Conservation (phyloP, 345 rosid genomes). For the Aquilaria yunnanensis region DNA sequence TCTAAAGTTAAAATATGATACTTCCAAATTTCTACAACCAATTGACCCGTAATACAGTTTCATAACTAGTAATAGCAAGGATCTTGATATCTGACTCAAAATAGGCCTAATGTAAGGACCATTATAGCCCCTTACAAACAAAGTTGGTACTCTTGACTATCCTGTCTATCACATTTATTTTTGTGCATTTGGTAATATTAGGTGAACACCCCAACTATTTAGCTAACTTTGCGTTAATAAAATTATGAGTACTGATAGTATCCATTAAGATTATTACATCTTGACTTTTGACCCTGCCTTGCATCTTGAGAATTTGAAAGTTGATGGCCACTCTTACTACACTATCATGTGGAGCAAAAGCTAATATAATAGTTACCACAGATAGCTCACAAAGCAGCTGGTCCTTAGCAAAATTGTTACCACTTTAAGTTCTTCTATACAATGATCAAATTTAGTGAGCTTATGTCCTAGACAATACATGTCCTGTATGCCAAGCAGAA, state of each 20-base stretch:
- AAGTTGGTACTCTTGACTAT: background rate
- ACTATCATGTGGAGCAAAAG: too few relatives aligned
- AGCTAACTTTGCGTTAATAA: background rate
- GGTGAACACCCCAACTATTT: background rate
- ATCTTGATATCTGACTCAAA: background rate
- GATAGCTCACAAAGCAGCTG: too few relatives aligned
- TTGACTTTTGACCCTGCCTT: background rate
- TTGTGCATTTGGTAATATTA: too few relatives aligned
- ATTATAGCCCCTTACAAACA: accelerated
- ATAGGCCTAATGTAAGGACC: accelerated
- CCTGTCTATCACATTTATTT: background rate
- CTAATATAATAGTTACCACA: too few relatives aligned
- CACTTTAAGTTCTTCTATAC: too few relatives aligned
- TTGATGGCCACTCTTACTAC: too few relatives aligned
- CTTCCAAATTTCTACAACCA: background rate
- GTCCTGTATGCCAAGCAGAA: too few relatives aligned
- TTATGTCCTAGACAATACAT: too few relatives aligned
- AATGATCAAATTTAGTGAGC: too few relatives aligned
- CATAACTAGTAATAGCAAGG: background rate
- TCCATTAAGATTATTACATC: background rate
- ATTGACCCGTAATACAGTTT: background rate
- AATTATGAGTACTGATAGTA: background rate
- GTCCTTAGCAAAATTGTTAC: too few relatives aligned
- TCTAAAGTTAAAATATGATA: background rate
- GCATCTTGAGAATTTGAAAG: background rate